These are phyloP conservation scores for Amylostereum areolatum DNA, from an alignment of 1,284 basidiomycete genomes.

Conservation along the genomic window DNA sequence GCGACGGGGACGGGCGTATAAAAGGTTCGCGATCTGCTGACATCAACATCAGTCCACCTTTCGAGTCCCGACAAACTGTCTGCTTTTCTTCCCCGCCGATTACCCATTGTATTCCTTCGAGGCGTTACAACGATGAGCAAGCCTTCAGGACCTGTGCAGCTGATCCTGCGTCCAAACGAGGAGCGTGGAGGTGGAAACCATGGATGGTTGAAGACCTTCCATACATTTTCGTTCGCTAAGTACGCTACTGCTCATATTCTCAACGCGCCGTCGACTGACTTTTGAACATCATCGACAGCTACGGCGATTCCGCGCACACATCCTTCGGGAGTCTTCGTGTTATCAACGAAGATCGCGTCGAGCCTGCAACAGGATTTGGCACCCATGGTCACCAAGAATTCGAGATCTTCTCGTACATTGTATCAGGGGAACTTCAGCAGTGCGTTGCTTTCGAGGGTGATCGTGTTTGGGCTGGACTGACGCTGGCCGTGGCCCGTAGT, in stretches of 20 bases:
- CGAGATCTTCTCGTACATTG: conserved; percentile 89
- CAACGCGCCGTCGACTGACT: neutral
- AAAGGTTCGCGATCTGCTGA: no score
- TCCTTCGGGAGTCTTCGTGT: conserved; percentile 61
- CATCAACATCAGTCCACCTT: no score
- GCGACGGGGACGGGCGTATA: no score
- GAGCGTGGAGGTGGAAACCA: conserved; percentile 80
- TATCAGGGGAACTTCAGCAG: conserved; percentile 78
- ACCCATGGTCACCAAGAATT: conserved; percentile 82
- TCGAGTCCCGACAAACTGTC: no score
- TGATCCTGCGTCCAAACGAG: conserved; percentile 52
- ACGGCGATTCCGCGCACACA: conserved; percentile 1
- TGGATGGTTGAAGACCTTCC: conserved; percentile 89
- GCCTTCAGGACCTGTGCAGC: conserved; percentile 26
- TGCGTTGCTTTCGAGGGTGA: conserved; percentile 24
- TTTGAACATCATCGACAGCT: neutral
- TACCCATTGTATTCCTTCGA: no score
- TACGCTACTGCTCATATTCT: conserved; percentile 27
- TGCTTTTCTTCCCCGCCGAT: no score
- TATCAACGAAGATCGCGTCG: conserved; percentile 90
- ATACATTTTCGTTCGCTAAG: conserved; percentile 81
- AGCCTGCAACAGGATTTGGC: conserved; percentile 76
- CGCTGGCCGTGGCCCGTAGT: conserved; percentile 28
- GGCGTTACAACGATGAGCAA: neutral
- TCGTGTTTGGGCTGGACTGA: conserved; percentile 3